Evolutionary conservation across 202 grass and related monocot species (phyloP).

Genomic region (Saccharum hybrid): DNA sequence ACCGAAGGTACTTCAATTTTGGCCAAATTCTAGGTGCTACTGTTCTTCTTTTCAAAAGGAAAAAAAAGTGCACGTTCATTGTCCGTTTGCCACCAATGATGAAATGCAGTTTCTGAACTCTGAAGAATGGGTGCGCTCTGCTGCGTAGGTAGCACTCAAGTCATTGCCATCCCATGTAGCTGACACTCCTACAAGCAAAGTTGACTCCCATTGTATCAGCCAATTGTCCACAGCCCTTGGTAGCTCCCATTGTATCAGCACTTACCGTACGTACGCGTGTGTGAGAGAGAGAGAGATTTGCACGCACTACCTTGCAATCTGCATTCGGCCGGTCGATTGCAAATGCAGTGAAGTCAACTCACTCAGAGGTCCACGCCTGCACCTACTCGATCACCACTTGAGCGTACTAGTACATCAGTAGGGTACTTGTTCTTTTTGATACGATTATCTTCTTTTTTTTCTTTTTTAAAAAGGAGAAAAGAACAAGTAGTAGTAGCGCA

Average conservation of each 20-base stretch:
- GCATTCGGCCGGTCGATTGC: neutral
- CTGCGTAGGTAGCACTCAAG: no score
- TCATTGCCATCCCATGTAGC: no score
- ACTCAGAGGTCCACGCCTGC: neutral
- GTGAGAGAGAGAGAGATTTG: no score
- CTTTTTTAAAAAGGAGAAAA: no score
- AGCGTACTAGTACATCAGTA: no score
- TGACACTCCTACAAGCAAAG: no score
- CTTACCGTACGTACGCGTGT: neutral
- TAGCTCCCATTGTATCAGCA: neutral
- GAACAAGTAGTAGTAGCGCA: no score
- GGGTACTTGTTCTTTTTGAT: no score
- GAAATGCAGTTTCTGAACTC: slow-evolving; percentile 5
- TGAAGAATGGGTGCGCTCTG: neutral
- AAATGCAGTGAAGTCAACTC: neutral
- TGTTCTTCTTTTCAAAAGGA: neutral
- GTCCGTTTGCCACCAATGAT: neutral
- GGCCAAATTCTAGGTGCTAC: neutral
- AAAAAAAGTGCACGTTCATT: neutral
- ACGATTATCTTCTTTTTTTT: no score
- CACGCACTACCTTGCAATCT: neutral
- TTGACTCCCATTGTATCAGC: no score
- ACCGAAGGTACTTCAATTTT: no score
- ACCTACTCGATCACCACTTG: neutral
- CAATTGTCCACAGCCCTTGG: no score